These are phyloP conservation scores for Emergomyces africanus DNA, from an alignment of 2,329 filamentous ascomycete species.

Conservation along the genomic window DNA sequence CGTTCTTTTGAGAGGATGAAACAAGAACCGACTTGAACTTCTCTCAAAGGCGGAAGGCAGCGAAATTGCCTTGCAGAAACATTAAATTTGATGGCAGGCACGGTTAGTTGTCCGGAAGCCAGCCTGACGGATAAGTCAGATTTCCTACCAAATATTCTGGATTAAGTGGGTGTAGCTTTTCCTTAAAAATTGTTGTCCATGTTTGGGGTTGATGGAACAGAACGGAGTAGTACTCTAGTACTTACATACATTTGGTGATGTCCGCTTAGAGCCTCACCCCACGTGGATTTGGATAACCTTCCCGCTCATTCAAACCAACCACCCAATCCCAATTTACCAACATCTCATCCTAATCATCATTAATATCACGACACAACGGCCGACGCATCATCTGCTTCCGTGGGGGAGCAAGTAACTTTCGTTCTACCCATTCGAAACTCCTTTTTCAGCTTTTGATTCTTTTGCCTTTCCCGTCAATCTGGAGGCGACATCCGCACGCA, in stretches of 20 bases:
- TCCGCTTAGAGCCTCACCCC: not conserved
- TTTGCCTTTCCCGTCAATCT: constrained; percentile 38
- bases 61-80: not conserved
- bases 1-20: not conserved
- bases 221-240: too few relatives aligned
- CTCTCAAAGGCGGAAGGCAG: not conserved
- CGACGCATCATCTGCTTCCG: not conserved
- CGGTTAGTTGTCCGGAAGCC: not conserved
- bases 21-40: not conserved
- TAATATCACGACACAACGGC: not conserved
- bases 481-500: constrained; percentile 93
- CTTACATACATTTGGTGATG: not conserved
- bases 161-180: not conserved
- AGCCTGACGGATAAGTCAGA: not conserved
- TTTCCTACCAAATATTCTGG: not conserved
- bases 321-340: not conserved
- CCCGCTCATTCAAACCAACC: not conserved
- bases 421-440: not conserved
- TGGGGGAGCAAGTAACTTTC: not conserved
- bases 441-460: not conserved
- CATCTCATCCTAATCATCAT: not conserved
- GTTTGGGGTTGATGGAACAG: not conserved
- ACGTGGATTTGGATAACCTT: not conserved
- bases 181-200: not conserved
- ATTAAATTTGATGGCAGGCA: not conserved